A percentile compares a stretch with the other conserved stretches of the same genome.
Evolutionary conservation across 2,329 filamentous ascomycete genomes (phyloP).

Genomic region (Neofusicoccum parvum): DNA sequence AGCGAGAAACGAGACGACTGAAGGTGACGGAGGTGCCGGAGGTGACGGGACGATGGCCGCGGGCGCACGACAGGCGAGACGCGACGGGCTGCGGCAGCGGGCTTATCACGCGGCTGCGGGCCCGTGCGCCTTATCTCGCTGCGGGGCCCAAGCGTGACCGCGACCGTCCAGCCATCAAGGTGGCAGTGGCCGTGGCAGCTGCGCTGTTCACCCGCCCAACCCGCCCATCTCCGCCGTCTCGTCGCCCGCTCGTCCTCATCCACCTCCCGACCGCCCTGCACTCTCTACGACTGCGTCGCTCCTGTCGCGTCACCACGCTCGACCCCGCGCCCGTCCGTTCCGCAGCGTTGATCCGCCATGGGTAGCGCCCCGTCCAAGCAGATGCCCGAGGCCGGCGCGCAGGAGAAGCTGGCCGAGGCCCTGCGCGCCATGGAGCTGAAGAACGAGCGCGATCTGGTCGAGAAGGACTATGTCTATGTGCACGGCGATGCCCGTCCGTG

Average conservation of each 20-base stretch:
- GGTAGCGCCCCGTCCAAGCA: constrained; percentile 37
- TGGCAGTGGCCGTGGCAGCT: neutral
- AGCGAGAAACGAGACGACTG: too few species aligned
- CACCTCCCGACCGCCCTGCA: too few species aligned
- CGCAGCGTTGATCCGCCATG: constrained; percentile 27
- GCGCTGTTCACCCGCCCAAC: neutral
- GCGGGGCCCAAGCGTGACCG: too few species aligned
- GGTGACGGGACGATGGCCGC: neutral
- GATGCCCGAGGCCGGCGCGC: constrained; percentile 36
- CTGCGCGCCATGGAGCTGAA: constrained; percentile 50
- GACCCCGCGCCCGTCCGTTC: neutral
- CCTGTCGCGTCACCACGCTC: too few species aligned
- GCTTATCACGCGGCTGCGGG: constrained; percentile 1
- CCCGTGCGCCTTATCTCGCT: neutral
- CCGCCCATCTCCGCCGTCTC: neutral
- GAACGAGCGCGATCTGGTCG: constrained; percentile 40
- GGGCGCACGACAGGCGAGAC: neutral
- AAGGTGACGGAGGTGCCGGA: neutral
- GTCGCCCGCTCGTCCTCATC: neutral
- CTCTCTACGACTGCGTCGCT: too few species aligned
- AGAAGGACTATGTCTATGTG: constrained; percentile 59
- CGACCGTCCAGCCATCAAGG: constrained; percentile 12
- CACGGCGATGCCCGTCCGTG: constrained; percentile 46
- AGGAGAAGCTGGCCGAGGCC: constrained; percentile 44
- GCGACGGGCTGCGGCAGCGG: neutral